Evolutionary conservation across 2,329 filamentous ascomycete species (phyloP).

Genomic region (Capronia coronata): DNA sequence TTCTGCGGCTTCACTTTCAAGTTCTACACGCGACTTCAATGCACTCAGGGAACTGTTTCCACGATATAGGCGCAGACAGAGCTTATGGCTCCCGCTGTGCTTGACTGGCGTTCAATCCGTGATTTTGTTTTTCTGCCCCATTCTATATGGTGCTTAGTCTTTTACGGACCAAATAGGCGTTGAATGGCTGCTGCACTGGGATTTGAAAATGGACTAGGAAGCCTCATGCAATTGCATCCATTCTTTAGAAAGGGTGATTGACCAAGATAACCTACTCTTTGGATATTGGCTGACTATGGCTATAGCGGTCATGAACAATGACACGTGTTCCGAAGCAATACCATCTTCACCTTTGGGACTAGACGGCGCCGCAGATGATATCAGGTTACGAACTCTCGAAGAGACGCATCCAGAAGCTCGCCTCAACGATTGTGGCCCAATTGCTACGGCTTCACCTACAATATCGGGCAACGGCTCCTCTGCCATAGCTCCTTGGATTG

Average conservation of each 20-base stretch:
- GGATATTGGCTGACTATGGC: neutral
- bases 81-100: neutral
- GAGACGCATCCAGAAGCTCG: neutral
- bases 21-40: neutral
- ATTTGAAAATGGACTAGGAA: conserved; percentile 12
- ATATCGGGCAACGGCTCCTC: neutral
- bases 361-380: conserved; percentile 8
- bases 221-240: conserved; percentile 19
- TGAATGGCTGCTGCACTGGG: conserved; percentile 21
- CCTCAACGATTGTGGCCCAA: neutral
- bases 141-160: neutral
- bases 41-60: neutral
- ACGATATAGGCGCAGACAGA: no score
- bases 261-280: neutral
- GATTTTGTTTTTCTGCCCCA: neutral
- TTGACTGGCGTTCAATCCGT: neutral
- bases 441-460: neutral
- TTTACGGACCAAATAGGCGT: neutral
- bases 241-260: conserved; percentile 33
- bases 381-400: neutral
- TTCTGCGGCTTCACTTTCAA: neutral
- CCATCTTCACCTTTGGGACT: neutral
- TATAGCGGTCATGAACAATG: conserved; percentile 1
- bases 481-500: neutral
- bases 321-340: neutral